Evolutionary conservation across 352 stramenopile genomes (phyloP), one percentile per base, ranked within the genome.

Genomic region (Thalassiosira sp.): DNA sequence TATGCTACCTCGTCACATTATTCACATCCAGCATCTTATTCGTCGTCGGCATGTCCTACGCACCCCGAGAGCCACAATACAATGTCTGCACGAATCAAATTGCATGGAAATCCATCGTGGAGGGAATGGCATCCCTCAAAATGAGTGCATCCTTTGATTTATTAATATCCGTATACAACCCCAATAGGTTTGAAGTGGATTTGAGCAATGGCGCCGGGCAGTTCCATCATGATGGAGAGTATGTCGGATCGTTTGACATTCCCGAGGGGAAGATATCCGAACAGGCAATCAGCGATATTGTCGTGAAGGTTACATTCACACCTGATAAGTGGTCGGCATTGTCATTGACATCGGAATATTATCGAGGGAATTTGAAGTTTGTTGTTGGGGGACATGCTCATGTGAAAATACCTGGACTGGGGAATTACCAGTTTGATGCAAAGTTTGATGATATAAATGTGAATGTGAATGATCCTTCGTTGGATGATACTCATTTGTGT

Each of bases 81-180:
- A 90, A 87, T 77, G 80, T 93, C 28, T 93, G 88, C 72, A 89
- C 85, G 16, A 79, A 93, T 59, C 53, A 82, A 25, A 33, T 93
- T 2, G 85, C 78, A 2, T 93, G 88, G 88, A 85, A 78, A 67
- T 79, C 61, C 3, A 87, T 93, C 24, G 80, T 93, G 5, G 72
- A 87, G 48, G 84, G 82, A 24, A 87, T 93, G 64, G 63, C 79
- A 10, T 67, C 69, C 3, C 52, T 90, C 22, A 87, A 90, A 66
- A 52, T 90, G 11, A 75, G 85, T 53, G 84, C 84, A 15, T 87
- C 79, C 24, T 91, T 91, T 60, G 85, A 93, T 62, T 80, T 93
- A 56, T 56, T 93, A 1, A 81, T 84, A 35, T 88, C 74, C 15
- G 67, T 93, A 10, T 79, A 78, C 59, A 93, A 93, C 78, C 77